These are phyloP conservation scores for Scutellaria baicalensis DNA, from an alignment of 257 asterid genomes.

Conservation along the genomic window DNA sequence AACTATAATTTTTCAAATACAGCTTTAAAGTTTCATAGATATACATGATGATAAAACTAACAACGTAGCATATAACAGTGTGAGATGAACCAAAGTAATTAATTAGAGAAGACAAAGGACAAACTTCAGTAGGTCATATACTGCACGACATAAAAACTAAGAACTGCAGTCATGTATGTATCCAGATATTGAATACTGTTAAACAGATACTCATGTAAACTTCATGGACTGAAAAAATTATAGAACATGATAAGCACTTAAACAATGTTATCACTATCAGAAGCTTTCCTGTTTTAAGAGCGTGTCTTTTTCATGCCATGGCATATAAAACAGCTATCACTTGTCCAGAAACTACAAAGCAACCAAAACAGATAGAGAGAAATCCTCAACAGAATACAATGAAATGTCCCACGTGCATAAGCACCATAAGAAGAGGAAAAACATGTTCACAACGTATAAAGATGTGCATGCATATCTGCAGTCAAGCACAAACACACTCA, in stretches of 20 bases:
- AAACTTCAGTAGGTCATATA: background rate
- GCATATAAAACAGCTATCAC: background rate
- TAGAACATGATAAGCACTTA: background rate
- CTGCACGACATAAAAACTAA: background rate
- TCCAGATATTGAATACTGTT: background rate
- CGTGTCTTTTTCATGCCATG: background rate
- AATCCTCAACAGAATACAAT: background rate
- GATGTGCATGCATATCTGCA: background rate
- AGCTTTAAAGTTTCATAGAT: constrained; percentile 15
- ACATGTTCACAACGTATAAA: background rate
- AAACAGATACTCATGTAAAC: background rate
- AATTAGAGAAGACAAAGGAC: background rate
- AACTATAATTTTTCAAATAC: constrained; percentile 46
- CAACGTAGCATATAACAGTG: constrained; percentile 7
- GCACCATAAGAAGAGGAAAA: constrained; percentile 4
- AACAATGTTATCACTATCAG: background rate
- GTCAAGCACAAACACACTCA: background rate
- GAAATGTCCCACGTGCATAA: background rate
- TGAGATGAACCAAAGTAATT: background rate
- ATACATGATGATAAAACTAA: background rate
- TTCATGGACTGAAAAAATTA: background rate
- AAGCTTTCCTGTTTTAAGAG: background rate
- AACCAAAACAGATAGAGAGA: background rate
- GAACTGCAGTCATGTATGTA: background rate
- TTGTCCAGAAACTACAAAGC: constrained; percentile 6